phyloP scores from a whole-genome alignment of 257 asterid genomes.

The Plantago ovata region DNA sequence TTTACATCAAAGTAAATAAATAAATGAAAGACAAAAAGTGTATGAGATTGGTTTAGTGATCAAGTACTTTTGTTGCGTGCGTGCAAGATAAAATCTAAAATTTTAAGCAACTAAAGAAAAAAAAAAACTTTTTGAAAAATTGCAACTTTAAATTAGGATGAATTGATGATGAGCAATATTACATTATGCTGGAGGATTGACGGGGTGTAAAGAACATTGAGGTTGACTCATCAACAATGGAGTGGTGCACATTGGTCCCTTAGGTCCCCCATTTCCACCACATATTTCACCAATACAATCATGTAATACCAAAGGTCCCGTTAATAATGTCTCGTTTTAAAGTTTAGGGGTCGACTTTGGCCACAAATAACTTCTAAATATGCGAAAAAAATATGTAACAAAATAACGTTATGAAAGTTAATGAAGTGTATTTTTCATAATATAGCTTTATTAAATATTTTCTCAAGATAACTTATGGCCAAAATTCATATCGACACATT shows the following conservation, averaged over 20 bases:
- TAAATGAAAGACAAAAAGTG: background rate
- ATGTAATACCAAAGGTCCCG: no score
- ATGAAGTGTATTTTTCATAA: no score
- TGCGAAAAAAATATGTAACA: no score
- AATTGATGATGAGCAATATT: conserved; percentile 38
- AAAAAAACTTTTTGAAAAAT: no score
- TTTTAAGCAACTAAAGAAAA: background rate
- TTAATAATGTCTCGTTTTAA: no score
- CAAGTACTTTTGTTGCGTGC: conserved; percentile 68
- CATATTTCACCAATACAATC: conserved; percentile 49
- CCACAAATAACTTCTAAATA: no score
- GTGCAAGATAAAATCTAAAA: conserved; percentile 51
- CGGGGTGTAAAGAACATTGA: conserved; percentile 48
- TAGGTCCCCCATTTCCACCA: conserved; percentile 53
- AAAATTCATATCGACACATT: no score
- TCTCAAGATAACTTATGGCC: no score
- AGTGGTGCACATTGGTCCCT: conserved; percentile 58
- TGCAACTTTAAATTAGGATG: conserved; percentile 20
- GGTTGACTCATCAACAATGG: conserved; percentile 75
- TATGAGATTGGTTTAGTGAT: background rate
- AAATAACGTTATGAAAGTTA: no score
- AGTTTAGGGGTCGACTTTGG: no score
- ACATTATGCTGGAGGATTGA: conserved; percentile 57
- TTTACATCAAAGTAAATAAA: no score
- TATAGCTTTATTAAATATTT: no score